Evolutionary conservation across 2,329 filamentous ascomycete species (phyloP).

Genomic region (Periglandula ipomoeae): DNA sequence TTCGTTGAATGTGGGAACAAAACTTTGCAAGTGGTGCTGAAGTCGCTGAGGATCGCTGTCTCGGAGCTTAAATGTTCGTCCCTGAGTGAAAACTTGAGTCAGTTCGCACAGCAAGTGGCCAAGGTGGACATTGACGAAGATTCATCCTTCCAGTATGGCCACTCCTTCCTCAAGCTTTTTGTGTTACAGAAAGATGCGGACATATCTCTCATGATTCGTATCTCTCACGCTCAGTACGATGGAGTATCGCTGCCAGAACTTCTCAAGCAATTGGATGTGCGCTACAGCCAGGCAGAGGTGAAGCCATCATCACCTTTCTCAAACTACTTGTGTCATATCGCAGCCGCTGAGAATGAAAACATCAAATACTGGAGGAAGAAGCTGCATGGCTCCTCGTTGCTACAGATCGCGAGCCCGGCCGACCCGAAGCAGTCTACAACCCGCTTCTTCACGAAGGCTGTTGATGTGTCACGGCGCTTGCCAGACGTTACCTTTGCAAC

Average conservation of each 20-base stretch:
- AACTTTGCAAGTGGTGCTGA: slow-evolving; percentile 49
- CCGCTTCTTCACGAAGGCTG: slow-evolving; percentile 17
- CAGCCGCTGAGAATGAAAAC: slow-evolving; percentile 27
- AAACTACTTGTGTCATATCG: slow-evolving; percentile 35
- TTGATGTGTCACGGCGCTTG: slow-evolving; percentile 15
- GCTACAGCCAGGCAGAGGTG: slow-evolving; percentile 25
- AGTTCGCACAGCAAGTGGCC: slow-evolving; percentile 22
- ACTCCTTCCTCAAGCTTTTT: slow-evolving; percentile 50
- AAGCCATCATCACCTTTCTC: slow-evolving; percentile 33
- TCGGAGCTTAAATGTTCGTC: slow-evolving; percentile 34
- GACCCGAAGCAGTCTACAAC: slow-evolving; percentile 11
- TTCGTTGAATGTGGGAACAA: slow-evolving; percentile 44
- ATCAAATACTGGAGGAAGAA: slow-evolving; percentile 53
- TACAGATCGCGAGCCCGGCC: slow-evolving; percentile 14
- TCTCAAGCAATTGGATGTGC: slow-evolving; percentile 48
- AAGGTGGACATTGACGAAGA: background rate
- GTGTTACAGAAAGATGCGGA: slow-evolving; percentile 37
- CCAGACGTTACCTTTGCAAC: slow-evolving; percentile 17
- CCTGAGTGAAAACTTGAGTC: slow-evolving; percentile 17
- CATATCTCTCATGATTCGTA: slow-evolving; percentile 20
- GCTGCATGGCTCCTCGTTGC: slow-evolving; percentile 45
- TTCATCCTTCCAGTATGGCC: slow-evolving; percentile 36
- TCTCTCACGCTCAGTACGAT: too few species aligned
- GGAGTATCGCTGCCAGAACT: slow-evolving; percentile 26
- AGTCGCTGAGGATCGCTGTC: slow-evolving; percentile 33